Conservation (phyloP, 2,329 filamentous ascomycete genomes). For the Bipolaris cookei region DNA sequence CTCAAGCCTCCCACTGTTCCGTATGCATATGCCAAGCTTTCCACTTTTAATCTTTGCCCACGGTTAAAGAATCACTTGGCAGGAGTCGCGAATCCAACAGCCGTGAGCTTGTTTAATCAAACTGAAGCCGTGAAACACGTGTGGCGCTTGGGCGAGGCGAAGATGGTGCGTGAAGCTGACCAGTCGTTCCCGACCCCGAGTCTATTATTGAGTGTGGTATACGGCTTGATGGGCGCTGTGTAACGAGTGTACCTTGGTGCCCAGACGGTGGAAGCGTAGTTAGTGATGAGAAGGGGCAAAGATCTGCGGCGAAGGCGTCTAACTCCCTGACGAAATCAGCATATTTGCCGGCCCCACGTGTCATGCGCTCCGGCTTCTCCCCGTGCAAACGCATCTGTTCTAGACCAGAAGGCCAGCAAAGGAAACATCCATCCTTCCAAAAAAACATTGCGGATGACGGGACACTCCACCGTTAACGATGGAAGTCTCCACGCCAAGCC, state of each 20-base stretch:
- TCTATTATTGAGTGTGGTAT: background rate
- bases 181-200: background rate
- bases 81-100: slow-evolving; percentile 5
- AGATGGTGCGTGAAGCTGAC: background rate
- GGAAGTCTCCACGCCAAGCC: slow-evolving; percentile 1
- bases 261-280: slow-evolving; percentile 1
- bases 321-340: slow-evolving; percentile 5
- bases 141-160: slow-evolving; percentile 13
- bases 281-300: slow-evolving; percentile 15
- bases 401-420: background rate
- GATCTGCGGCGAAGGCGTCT: slow-evolving; percentile 8
- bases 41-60: slow-evolving; percentile 21
- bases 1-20: slow-evolving; percentile 11
- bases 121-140: slow-evolving; percentile 15
- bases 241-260: background rate
- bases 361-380: background rate
- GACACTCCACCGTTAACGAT: background rate
- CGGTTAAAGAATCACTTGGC: slow-evolving; percentile 30
- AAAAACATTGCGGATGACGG: background rate
- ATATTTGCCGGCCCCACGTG: slow-evolving; percentile 11
- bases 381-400: background rate
- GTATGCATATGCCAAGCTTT: slow-evolving; percentile 23
- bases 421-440: background rate
- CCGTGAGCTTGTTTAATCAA: slow-evolving; percentile 13
- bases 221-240: background rate